Base-by-base conservation (phyloP, 352 stramenopile species). In the Globisporangium polare region DNA sequence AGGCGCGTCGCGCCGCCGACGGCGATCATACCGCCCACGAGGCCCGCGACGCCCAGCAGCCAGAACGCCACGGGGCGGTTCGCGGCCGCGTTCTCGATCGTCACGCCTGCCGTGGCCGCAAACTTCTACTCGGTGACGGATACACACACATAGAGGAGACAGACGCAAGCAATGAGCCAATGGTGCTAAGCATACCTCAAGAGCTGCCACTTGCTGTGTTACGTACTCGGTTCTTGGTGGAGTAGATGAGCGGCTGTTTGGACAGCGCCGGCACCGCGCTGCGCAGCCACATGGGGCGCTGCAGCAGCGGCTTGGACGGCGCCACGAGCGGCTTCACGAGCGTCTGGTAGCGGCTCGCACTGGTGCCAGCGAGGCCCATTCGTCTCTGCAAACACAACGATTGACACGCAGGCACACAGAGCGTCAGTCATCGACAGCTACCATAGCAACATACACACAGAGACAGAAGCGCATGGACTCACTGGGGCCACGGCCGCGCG, bases 1-100 rank as follows among this genome's bases (percentile, higher is more conserved):
- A 99, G 78, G 20, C 97, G 90, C 8, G 97, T 99, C 5, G 98
- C 86, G 52, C 97, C 97, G 20, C 97, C 97, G 10, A 99, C 86
- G 10, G 96, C 95, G 46, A 99, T 97, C 96, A 99, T 99, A 26
- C 90, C 90, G 20, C 96, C 90, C 0, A 99, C 97, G 33, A 98
- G 72, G 2, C 78, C 90, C 6, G 91, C 96, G n/a, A 92, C 97
- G 37, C 90, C 90, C 26, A 99, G 88, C 31, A 99, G 87, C 97
- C 97, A 99, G 71, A 92, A 97, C 13, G 82, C 96, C 2, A 98
- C 62, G 10, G 89, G 79, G 10, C 88, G 92, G 74, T 95, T 95
- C 3, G 81, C 82, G 7, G 78, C 71, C 41, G 89, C 84, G 53
- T 95, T 92, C 63, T 94, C 84, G 42, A 95, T 85, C 39, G 83